Conservation (phyloP, 768 basidiomycete genomes). For the Pisolithus albus region DNA sequence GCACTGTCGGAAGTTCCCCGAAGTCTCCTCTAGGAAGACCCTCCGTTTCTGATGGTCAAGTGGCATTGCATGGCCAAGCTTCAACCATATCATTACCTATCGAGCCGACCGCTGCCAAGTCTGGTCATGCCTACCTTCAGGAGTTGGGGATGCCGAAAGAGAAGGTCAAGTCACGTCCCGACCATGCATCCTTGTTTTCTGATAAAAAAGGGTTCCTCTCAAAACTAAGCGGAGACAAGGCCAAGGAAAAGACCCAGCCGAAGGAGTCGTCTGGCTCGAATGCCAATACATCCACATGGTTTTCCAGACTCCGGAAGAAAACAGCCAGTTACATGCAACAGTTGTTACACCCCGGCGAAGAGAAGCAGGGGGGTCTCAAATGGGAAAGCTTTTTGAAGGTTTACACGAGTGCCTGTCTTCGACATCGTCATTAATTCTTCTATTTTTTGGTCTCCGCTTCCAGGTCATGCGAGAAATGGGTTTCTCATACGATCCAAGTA, state of each 20-base stretch:
- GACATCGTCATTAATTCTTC: neutral
- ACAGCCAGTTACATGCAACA: slow-evolving; percentile 56
- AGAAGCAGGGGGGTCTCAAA: slow-evolving; percentile 58
- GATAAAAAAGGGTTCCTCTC: slow-evolving; percentile 44
- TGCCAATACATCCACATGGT: slow-evolving; percentile 41
- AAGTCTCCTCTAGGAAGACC: slow-evolving; percentile 6
- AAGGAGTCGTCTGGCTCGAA: slow-evolving; percentile 18
- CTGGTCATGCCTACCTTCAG: slow-evolving; percentile 63
- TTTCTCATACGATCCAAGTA: slow-evolving; percentile 64
- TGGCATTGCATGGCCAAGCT: slow-evolving; percentile 18
- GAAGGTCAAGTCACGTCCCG: slow-evolving; percentile 67
- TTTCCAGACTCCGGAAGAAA: slow-evolving; percentile 53
- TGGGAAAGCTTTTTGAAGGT: slow-evolving; percentile 80
- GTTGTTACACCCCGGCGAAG: slow-evolving; percentile 50
- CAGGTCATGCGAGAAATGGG: slow-evolving; percentile 78
- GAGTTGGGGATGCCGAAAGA: slow-evolving; percentile 43
- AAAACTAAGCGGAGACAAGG: slow-evolving; percentile 36
- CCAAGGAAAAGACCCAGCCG: slow-evolving; percentile 29
- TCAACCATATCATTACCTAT: slow-evolving; percentile 40
- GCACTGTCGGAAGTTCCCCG: slow-evolving; percentile 20
- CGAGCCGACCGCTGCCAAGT: slow-evolving; percentile 53
- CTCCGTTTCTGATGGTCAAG: slow-evolving; percentile 12
- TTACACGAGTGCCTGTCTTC: slow-evolving; percentile 3
- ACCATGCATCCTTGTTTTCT: slow-evolving; percentile 46
- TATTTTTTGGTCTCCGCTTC: neutral